Conservation (phyloP, 2,329 filamentous ascomycete species). For the Exutisphaerella laricina region DNA sequence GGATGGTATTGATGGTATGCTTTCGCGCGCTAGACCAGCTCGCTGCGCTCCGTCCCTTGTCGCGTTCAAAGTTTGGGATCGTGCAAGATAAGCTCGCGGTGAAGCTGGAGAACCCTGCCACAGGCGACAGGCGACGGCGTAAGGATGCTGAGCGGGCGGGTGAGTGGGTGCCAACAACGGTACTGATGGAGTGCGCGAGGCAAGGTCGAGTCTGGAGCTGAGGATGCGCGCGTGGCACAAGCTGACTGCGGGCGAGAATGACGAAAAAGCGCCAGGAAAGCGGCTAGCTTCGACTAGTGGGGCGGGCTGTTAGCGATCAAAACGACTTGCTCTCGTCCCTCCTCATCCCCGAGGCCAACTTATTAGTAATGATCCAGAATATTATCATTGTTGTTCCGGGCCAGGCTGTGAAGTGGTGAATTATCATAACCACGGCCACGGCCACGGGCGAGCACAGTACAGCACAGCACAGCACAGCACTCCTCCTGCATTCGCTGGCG, state of each 20-base stretch:
- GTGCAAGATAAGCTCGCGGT: slow-evolving; percentile 15
- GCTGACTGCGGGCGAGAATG: slow-evolving; percentile 1
- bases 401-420: too few relatives aligned
- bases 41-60: slow-evolving; percentile 10
- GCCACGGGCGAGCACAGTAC: too few relatives aligned
- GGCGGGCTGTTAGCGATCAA: slow-evolving; percentile 4
- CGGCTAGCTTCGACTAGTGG: not conserved
- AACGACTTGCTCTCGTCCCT: not conserved
- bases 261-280: slow-evolving; percentile 2
- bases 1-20: slow-evolving; percentile 4
- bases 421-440: too few relatives aligned
- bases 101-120: slow-evolving; percentile 8
- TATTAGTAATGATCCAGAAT: too few relatives aligned
- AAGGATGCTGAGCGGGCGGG: not conserved
- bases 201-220: slow-evolving; percentile 2
- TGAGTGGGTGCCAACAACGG: not conserved
- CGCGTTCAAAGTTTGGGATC: slow-evolving; percentile 17
- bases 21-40: slow-evolving; percentile 9
- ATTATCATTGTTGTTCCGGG: too few relatives aligned
- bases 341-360: too few relatives aligned
- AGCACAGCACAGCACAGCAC: too few relatives aligned
- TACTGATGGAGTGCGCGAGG: slow-evolving; percentile 3
- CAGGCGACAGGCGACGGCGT: slow-evolving; percentile 1
- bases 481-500: slow-evolving; percentile 6
- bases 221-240: slow-evolving; percentile 3